Evolutionary conservation across 768 basidiomycete species (phyloP), one percentile per base, ranked within the genome.

Genomic region (Lactarius hatsudake): DNA sequence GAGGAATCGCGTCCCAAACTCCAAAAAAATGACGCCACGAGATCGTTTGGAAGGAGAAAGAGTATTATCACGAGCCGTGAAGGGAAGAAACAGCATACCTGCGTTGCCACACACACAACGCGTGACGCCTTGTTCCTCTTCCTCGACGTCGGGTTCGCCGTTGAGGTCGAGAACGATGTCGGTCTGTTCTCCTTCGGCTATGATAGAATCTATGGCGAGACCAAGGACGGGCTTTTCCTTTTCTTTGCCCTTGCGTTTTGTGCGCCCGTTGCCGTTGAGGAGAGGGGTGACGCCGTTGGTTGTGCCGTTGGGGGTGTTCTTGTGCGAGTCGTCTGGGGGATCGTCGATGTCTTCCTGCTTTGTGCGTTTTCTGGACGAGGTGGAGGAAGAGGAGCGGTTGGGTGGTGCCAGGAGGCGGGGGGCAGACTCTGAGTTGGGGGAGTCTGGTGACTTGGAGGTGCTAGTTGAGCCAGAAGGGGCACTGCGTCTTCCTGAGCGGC

Each of bases 41-140:
- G 42, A 59, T 38, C 38, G 26, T 59, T 59, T 23, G 28, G 18
- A 55, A 28, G 20, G n/a, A 34, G 20, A 38, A 62, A 38, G 66
- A 59, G 62, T 34, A 43, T 17, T 26, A 42, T 51, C n/a, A 43
- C 12, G 45, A 67, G 66, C 65, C 64, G 63, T 32, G 43, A 63
- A 40, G 53, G 65, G 66, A 63, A 57, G 57, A 66, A 66, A 58
- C 69, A 71, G 79, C 86, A 73, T 72, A 93, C 90, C 90, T 70
- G 86, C 83, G 78, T 86, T 88, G 69, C 90, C 90, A 81, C 93
- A 96, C 61, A 94, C 84, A 76, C 93, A 96, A 71, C 93, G 88
- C 74, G 93, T 95, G 67, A 85, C 75, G 40, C 85, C 83, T 61
- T 78, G 77, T 59, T 86, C 88, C 72, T 88, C 87, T 63, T 81